Conservation (phyloP, 2,329 filamentous ascomycete species). For the Elsinoe australis region DNA sequence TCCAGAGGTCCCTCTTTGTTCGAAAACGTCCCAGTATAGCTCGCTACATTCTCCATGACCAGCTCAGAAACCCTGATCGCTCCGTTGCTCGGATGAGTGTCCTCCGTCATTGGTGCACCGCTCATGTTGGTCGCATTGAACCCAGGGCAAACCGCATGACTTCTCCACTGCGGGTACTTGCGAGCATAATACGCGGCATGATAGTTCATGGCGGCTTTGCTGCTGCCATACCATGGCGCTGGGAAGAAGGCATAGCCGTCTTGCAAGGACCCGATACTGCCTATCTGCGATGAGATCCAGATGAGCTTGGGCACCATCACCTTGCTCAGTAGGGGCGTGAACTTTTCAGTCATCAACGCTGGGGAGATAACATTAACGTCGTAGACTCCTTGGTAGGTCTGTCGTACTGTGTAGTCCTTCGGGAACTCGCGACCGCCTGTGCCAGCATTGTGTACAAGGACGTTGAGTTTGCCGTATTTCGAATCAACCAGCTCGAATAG, state of each 20-base stretch:
- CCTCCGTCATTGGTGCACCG: background rate
- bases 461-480: conserved; percentile 18
- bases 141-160: conserved; percentile 17
- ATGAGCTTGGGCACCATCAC: conserved; percentile 6
- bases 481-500: conserved; percentile 4
- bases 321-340: conserved; percentile 12
- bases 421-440: conserved; percentile 19
- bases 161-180: conserved; percentile 14
- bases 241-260: conserved; percentile 38
- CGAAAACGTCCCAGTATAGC: background rate
- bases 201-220: conserved; percentile 40
- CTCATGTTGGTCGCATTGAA: conserved; percentile 15
- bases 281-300: conserved; percentile 21
- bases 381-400: conserved; percentile 18
- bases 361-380: conserved; percentile 19
- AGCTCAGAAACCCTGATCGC: background rate
- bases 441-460: conserved; percentile 21
- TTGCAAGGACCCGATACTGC: conserved; percentile 26
- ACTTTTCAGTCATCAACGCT: conserved; percentile 6
- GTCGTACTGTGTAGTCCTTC: conserved; percentile 15
- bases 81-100: conserved; percentile 5
- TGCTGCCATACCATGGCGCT: conserved; percentile 28
- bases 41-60: background rate
- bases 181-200: conserved; percentile 9
- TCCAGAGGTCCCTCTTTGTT: background rate